Base-by-base conservation (phyloP, 2,329 filamentous ascomycete genomes). In the Amylocarpus encephaloides region DNA sequence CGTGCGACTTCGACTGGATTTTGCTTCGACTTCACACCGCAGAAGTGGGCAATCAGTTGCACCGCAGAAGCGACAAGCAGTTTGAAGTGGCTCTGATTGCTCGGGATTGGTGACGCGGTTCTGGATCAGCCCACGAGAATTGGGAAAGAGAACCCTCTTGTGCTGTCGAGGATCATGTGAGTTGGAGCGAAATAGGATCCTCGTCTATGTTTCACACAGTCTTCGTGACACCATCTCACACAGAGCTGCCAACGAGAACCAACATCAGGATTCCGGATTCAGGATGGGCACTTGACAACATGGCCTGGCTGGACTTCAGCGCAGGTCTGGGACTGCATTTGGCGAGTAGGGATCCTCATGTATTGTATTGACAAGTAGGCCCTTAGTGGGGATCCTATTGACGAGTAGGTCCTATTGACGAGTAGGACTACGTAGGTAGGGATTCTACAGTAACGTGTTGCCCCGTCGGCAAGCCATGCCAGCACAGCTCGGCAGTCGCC, bases 161-260 rank as follows among this genome's bases (percentile, higher is more conserved):
- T 9, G 32, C 32, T n/a, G n/a, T n/a, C n/a, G n/a, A n/a, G n/a
- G 38, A 15, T 11, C 5, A 40, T 18, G 38, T 5, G 6, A 18
- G 13, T 16, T 19, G 16, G 38, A 19, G 5, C n/a, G 38, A 19
- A 38, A 46, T 46, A 46, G 33, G 43, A 46, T 46, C 33, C 43
- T 38, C 43, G 43, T 30, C 19, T 13, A 38, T 46, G 43, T 46
- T 46, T 46, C 43, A 46, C 32, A 10, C 11, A 13, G 9, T 39
- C 36, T 10, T 39, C 36, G 6, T 13, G 36, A 39, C 11, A 15
- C 36, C 11, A 39, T 39, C 18, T 10, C 11, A 16, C 7, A 19
- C 13, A 18, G 10, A 11, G 38, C 38, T 18, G 12, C 34, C 4
- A 11, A 16, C n/a, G n/a, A 16, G n/a, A 36, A 36, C 34, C 34